These are phyloP conservation scores for Coemansia javaensis DNA, from an alignment of 192 early-diverging fungal genomes.

Conservation along the genomic window DNA sequence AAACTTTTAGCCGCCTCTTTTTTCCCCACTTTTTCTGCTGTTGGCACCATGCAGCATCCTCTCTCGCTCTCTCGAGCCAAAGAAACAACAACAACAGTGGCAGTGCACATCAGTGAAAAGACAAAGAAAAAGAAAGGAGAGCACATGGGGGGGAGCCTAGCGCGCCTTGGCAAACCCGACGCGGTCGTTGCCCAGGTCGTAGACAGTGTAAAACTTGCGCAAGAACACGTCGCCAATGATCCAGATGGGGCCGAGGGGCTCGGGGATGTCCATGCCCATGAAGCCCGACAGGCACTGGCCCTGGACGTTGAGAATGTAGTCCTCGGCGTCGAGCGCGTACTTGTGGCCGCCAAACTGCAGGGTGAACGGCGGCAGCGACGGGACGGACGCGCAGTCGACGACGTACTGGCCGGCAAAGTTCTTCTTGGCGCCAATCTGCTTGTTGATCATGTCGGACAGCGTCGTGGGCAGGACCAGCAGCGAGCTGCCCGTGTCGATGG, in stretches of 20 bases:
- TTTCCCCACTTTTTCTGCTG: too few relatives aligned
- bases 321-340: conserved; percentile 57
- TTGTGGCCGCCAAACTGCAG: conserved; percentile 72
- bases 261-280: conserved; percentile 90
- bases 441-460: conserved; percentile 86
- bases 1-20: conserved; percentile 75
- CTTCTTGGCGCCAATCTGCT: conserved; percentile 88
- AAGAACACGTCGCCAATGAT: conserved; percentile 82
- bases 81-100: too few relatives aligned
- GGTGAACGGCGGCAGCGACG: conserved; percentile 68
- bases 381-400: conserved; percentile 70
- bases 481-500: conserved; percentile 91
- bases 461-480: conserved; percentile 72
- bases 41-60: too few relatives aligned
- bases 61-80: too few relatives aligned
- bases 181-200: conserved; percentile 53
- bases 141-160: too few relatives aligned
- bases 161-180: conserved; percentile 52
- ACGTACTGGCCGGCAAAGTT: conserved; percentile 85
- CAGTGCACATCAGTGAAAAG: too few relatives aligned
- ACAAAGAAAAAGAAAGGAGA: too few relatives aligned
- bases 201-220: conserved; percentile 72
- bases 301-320: conserved; percentile 65
- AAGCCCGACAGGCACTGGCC: conserved; percentile 73
- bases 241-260: conserved; percentile 72